phyloP scores from a whole-genome alignment of 169 alveolate species.

The Eimeria acervulina region DNA sequence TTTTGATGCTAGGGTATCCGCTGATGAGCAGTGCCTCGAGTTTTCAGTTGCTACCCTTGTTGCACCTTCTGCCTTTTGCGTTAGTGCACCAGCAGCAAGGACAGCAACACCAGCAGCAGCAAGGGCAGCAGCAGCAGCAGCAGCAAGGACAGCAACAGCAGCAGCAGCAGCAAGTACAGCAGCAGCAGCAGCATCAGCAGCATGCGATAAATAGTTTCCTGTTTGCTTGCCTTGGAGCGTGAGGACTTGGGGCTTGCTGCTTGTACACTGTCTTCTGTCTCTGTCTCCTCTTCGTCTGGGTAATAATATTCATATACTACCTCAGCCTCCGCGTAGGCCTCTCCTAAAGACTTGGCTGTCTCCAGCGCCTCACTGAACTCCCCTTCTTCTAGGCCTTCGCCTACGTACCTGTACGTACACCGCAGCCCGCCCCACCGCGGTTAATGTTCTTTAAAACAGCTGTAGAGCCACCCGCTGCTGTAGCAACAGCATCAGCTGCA shows the following conservation, averaged over 20 bases:
- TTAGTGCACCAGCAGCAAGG: background rate
- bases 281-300: slow-evolving; percentile 4
- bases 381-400: slow-evolving; percentile 73
- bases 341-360: background rate
- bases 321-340: slow-evolving; percentile 48
- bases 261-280: background rate
- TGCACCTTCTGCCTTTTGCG: background rate
- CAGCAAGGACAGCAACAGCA: background rate
- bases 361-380: slow-evolving; percentile 67
- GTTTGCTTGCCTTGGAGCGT: background rate
- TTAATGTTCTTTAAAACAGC: background rate
- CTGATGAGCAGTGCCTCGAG: no score
- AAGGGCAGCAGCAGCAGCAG: slow-evolving; percentile 24
- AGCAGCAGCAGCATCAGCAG: no score
- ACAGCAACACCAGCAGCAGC: slow-evolving; percentile 16
- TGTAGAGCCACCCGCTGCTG: background rate
- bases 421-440: background rate
- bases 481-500: background rate
- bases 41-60: background rate
- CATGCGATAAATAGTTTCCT: no score
- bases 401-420: slow-evolving; percentile 45
- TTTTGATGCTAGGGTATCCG: background rate
- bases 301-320: slow-evolving; percentile 50
- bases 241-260: slow-evolving; percentile 2
- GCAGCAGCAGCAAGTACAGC: no score